phyloP scores from a whole-genome alignment of 306 rosid genomes.

The Cicer bijugum region DNA sequence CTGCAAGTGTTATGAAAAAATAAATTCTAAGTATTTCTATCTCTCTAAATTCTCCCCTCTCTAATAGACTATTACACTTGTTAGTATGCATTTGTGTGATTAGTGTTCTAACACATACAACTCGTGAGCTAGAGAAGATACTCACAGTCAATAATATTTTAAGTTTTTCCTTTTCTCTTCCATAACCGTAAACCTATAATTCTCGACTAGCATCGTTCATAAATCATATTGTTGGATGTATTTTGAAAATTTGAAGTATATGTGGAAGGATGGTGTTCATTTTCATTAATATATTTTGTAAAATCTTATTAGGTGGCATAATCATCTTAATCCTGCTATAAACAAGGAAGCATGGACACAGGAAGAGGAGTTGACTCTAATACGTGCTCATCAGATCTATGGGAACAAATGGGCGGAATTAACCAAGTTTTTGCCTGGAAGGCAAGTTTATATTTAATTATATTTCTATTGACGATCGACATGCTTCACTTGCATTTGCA shows the following conservation, averaged over 20 bases:
- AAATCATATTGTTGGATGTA: slow-evolving; percentile 31
- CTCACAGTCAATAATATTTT: slow-evolving; percentile 3
- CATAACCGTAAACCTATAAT: background rate
- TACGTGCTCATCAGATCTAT: slow-evolving; percentile 88
- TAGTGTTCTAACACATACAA: no score
- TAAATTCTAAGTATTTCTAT: no score
- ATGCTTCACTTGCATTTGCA: background rate
- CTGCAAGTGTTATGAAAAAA: no score
- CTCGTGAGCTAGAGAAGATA: background rate
- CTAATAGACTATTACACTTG: no score
- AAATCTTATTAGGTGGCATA: slow-evolving; percentile 82
- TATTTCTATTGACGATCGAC: background rate
- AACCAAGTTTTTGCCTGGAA: slow-evolving; percentile 91
- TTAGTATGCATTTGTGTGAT: no score
- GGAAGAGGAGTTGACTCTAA: slow-evolving; percentile 92
- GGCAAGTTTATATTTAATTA: slow-evolving; percentile 52
- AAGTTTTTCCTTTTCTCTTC: background rate
- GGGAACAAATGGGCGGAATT: slow-evolving; percentile 99
- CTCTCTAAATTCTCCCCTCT: no score
- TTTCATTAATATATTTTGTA: slow-evolving; percentile 34
- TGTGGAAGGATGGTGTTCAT: slow-evolving; percentile 19
- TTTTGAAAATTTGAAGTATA: slow-evolving; percentile 34
- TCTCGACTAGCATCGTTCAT: background rate
- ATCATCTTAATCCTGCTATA: slow-evolving; percentile 96
- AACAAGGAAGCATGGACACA: slow-evolving; percentile 99